phyloP scores from a whole-genome alignment of 805 yeast genomes.

The Myxozyma neotropica region DNA sequence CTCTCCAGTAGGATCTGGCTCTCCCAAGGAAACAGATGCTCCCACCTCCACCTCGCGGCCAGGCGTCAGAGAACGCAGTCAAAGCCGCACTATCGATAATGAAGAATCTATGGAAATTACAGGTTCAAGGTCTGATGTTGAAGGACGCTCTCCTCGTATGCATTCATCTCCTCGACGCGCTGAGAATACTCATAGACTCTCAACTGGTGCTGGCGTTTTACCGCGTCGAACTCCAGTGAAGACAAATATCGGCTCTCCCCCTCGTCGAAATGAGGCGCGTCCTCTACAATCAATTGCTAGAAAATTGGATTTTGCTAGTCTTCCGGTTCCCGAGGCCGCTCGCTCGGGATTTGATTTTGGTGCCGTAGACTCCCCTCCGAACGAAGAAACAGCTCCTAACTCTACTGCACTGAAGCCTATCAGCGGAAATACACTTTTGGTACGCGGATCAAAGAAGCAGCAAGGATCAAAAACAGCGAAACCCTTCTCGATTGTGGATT shows the following conservation, averaged over 20 bases:
- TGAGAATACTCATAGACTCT: not conserved
- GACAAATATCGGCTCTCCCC: conserved; percentile 32
- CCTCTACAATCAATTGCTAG: conserved; percentile 12
- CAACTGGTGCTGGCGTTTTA: conserved; percentile 13
- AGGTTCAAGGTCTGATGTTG: not conserved
- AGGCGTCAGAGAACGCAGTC: not conserved
- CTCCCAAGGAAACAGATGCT: not conserved
- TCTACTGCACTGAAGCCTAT: not conserved
- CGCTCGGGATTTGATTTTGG: not conserved
- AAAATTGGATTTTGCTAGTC: conserved; percentile 16
- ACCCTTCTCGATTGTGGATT: conserved; percentile 16
- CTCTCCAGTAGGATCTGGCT: conserved; percentile 20
- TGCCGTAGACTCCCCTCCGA: not conserved
- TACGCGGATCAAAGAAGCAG: conserved; percentile 9
- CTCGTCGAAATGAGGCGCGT: conserved; percentile 24
- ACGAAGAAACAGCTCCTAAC: not conserved
- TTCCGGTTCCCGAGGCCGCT: not conserved
- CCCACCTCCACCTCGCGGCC: not conserved
- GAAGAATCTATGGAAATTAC: conserved; percentile 30
- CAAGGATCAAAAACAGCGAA: not conserved
- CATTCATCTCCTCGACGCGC: conserved; percentile 1
- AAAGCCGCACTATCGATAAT: conserved; percentile 21
- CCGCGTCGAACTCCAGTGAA: conserved; percentile 33
- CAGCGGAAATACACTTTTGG: not conserved
- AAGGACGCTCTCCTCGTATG: not conserved